These are phyloP conservation scores for Colletotrichum orchidophilum DNA, from an alignment of 2,329 filamentous ascomycete species.

Conservation along the genomic window DNA sequence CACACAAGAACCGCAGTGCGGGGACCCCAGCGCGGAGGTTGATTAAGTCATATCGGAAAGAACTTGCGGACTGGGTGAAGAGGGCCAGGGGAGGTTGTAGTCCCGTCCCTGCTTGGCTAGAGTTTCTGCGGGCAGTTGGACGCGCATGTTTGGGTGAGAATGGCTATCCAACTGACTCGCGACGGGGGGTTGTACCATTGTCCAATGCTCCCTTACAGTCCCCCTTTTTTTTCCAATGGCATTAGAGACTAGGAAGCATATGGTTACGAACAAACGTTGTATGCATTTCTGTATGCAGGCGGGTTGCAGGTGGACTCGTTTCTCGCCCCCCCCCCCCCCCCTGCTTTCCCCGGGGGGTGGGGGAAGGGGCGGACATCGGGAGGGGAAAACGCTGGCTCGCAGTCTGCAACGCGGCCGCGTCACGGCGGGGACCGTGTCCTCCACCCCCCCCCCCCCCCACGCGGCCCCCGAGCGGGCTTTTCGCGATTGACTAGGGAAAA, in stretches of 20 bases:
- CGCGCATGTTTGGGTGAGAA: neutral
- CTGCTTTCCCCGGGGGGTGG: too few relatives aligned
- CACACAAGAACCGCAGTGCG: conserved; percentile 14
- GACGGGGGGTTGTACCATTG: neutral
- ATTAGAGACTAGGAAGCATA: neutral
- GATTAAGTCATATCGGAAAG: neutral
- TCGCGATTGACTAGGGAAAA: neutral
- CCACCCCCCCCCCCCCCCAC: neutral
- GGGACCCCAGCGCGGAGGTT: conserved; percentile 30
- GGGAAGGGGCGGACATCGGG: too few relatives aligned
- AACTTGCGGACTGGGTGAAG: neutral
- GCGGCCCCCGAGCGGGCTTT: neutral
- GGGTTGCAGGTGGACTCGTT: too few relatives aligned
- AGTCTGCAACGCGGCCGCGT: too few relatives aligned
- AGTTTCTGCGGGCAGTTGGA: conserved; percentile 18
- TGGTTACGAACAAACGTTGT: neutral
- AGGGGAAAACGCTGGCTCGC: too few relatives aligned
- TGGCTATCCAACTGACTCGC: conserved; percentile 17
- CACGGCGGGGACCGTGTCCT: too few relatives aligned
- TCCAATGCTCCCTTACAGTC: neutral
- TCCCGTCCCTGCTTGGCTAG: neutral
- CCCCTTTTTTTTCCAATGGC: neutral
- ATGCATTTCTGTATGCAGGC: neutral
- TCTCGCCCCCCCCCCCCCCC: neutral
- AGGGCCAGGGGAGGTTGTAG: neutral